Evolutionary conservation across 139 green algal species (phyloP).

Genomic region (Chlorella sp.): DNA sequence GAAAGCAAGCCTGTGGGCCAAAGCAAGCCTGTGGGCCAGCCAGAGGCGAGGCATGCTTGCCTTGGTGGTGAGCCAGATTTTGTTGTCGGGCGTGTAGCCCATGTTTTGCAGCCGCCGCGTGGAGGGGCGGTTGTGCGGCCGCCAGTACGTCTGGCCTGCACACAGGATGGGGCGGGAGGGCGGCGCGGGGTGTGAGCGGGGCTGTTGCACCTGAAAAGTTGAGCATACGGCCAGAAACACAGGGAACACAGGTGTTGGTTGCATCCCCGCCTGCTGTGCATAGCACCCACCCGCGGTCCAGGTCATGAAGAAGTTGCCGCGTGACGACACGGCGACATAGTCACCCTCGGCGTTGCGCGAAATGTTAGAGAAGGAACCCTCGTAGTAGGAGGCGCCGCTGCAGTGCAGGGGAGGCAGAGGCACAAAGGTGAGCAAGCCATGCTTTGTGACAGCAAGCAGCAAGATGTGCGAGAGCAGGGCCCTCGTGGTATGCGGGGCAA

Average conservation of each 20-base stretch:
- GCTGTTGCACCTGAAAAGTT: too few relatives aligned
- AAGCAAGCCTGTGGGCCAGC: too few relatives aligned
- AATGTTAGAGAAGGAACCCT: slow-evolving; percentile 95
- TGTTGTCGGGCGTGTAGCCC: slow-evolving; percentile 86
- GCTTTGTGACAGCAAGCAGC: background rate
- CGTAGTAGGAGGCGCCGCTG: slow-evolving; percentile 97
- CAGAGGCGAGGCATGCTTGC: slow-evolving; percentile 23
- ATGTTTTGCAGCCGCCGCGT: slow-evolving; percentile 97
- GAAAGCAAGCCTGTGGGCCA: too few relatives aligned
- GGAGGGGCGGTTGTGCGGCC: slow-evolving; percentile 92
- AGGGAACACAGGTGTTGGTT: too few relatives aligned
- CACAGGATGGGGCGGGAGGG: background rate
- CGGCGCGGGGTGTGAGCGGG: too few relatives aligned
- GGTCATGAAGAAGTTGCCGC: slow-evolving; percentile 99
- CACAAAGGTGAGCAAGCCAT: background rate
- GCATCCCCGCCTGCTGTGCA: too few relatives aligned
- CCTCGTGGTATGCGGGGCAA: background rate
- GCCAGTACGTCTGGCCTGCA: slow-evolving; percentile 86
- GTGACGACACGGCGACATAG: slow-evolving; percentile 94
- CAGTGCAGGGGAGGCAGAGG: background rate
- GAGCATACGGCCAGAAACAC: too few relatives aligned
- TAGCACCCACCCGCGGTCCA: slow-evolving; percentile 65
- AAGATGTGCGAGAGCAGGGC: background rate
- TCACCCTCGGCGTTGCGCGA: slow-evolving; percentile 75
- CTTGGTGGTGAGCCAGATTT: slow-evolving; percentile 93